These are phyloP conservation scores for Mikania micrantha DNA, from an alignment of 129 eudicot species.

Conservation along the genomic window DNA sequence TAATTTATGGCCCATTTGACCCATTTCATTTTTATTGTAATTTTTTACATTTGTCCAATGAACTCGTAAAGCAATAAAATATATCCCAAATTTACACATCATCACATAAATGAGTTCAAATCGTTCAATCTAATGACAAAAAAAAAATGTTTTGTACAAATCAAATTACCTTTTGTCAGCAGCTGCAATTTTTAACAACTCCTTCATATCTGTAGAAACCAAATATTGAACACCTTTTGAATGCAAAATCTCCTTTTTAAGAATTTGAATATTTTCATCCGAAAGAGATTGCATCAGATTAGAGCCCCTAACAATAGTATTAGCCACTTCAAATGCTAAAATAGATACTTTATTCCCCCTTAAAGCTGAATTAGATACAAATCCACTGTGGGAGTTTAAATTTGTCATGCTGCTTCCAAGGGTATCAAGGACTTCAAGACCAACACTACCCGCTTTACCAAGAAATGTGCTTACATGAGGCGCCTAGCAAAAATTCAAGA, in stretches of 20 bases:
- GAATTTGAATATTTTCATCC: conserved; percentile 51
- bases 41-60: neutral
- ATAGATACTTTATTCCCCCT: conserved; percentile 67
- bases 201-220: conserved; percentile 86
- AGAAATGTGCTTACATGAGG: conserved; percentile 75
- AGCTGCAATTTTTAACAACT: conserved; percentile 77
- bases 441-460: conserved; percentile 77
- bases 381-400: conserved; percentile 60
- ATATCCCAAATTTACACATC: neutral
- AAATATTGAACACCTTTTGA: conserved; percentile 73
- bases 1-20: neutral
- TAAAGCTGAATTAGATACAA: conserved; percentile 54
- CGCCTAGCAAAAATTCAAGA: conserved; percentile 35
- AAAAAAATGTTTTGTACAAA: neutral
- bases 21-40: neutral
- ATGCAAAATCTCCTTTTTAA: conserved; percentile 64
- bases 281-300: conserved; percentile 83
- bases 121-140: neutral
- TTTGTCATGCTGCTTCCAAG: conserved; percentile 89
- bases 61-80: neutral
- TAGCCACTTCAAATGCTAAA: conserved; percentile 93
- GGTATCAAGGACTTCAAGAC: conserved; percentile 74
- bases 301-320: conserved; percentile 81
- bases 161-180: conserved; percentile 76
- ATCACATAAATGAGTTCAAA: neutral